Evolutionary conservation across 208 protist species (phyloP).

Genomic region (Naegleria fowleri): DNA sequence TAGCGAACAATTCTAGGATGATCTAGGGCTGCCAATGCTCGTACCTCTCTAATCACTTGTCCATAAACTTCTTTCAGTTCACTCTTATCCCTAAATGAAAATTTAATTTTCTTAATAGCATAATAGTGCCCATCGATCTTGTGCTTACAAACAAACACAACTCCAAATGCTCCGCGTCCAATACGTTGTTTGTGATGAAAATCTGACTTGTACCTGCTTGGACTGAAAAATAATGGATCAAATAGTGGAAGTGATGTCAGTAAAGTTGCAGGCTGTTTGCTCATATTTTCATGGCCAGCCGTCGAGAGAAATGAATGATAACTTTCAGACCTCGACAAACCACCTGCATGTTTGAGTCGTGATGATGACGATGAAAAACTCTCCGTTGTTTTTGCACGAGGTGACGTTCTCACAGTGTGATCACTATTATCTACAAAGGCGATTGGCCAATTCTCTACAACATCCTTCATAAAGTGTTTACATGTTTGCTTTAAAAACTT

Average conservation of each 20-base stretch:
- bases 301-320: background rate
- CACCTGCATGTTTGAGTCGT: background rate
- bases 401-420: background rate
- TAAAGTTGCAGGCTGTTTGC: background rate
- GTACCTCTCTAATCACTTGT: conserved; percentile 23
- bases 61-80: background rate
- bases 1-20: conserved; percentile 24
- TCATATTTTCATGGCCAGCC: background rate
- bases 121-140: conserved; percentile 14
- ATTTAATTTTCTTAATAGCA: conserved; percentile 27
- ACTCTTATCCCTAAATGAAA: background rate
- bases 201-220: background rate
- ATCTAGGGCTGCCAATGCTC: background rate
- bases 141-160: background rate
- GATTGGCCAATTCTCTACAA: background rate
- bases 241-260: background rate
- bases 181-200: background rate
- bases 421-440: background rate
- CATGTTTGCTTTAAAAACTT: background rate
- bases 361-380: background rate
- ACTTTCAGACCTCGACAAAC: background rate
- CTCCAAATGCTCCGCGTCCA: conserved; percentile 22
- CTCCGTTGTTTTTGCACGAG: background rate
- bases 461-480: background rate
- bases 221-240: background rate